Base-by-base conservation (phyloP, 1,284 basidiomycete genomes). In the Sporisorium graminicola region DNA sequence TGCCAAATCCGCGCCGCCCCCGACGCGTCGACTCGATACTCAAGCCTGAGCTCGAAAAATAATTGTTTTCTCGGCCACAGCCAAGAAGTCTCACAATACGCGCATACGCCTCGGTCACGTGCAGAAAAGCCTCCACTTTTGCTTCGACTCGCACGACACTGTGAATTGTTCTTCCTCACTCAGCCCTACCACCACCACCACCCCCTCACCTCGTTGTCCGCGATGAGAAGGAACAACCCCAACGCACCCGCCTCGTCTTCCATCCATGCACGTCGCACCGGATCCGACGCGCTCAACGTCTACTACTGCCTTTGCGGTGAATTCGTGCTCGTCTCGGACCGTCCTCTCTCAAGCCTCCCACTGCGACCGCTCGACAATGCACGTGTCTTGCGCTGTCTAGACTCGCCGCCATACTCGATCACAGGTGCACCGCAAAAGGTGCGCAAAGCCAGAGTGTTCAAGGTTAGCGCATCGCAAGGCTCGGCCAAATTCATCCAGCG, bases 251-350 rank as follows among this genome's bases (percentile, higher is more conserved):
- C 24, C 37, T 54, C 52, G 3, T 54, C 52, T 3, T 33, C 43
- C 37, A 10, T 1, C 5, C 55, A 10, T 20, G 18, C 43, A 5
- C 27, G 44, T n/a, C 29, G 43, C 20, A 27, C 16, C 24, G 52
- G 29, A 46, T 33, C 42, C 3, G 27, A 43, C 58, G 43, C 57
- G 3, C 74, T 78, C 35, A 65, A 67, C 16, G 65, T 78, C 40
- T 83, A 80, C 76, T 84, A 83, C 69, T 84, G 83, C 53, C 65
- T 83, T 49, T 84, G 83, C 62, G 83, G 83, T 20, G 83, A 84
- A 49, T 84, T 84, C 55, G 73, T 68, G 14, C 74, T 84, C 16
- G 83, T 83, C 31, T 77, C 60, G 40, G 78, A 84, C 40, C 62
- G 56, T 2, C 42, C 65, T 7, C 65, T 84, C 6, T 43, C 61